Conservation (phyloP, 2,329 filamentous ascomycete species). For the Phaeomoniella chlamydospora region DNA sequence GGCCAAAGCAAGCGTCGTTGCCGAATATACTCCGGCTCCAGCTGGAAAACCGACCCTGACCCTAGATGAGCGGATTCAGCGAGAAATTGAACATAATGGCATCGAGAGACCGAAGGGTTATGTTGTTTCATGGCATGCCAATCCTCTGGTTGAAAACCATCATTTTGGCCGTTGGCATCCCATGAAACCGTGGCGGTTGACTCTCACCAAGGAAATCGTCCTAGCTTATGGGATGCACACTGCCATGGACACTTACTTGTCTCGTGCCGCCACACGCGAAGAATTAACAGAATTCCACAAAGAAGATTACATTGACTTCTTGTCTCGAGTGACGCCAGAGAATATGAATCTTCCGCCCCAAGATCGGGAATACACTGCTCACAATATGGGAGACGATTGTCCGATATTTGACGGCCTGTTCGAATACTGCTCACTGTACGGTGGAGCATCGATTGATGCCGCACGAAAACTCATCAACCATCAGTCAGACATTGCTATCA, state of each 20-base stretch:
- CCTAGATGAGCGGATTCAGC: conserved; percentile 34
- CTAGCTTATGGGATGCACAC: conserved; percentile 91
- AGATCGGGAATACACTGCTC: conserved; percentile 23
- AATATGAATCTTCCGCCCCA: conserved; percentile 32
- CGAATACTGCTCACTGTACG: conserved; percentile 88
- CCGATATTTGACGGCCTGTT: conserved; percentile 93
- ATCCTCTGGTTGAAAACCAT: conserved; percentile 86
- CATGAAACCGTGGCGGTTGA: conserved; percentile 98
- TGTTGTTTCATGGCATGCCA: conserved; percentile 89
- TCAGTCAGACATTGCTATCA: conserved; percentile 89
- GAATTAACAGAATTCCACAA: conserved; percentile 81
- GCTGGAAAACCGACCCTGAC: conserved; percentile 23
- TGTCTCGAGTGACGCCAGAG: conserved; percentile 56
- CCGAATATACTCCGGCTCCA: background rate
- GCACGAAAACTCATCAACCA: conserved; percentile 74
- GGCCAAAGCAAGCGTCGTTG: background rate
- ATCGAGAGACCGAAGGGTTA: conserved; percentile 73
- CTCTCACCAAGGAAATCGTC: conserved; percentile 86
- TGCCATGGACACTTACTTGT: conserved; percentile 87
- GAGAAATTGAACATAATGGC: conserved; percentile 44
- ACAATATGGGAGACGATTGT: conserved; percentile 87
- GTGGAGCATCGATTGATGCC: conserved; percentile 79
- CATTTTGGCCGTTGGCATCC: conserved; percentile 95
- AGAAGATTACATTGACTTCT: conserved; percentile 78
- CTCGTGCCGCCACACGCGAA: conserved; percentile 71